Conservation (phyloP, 1,284 basidiomycete genomes). For the Ustilago esculenta region DNA sequence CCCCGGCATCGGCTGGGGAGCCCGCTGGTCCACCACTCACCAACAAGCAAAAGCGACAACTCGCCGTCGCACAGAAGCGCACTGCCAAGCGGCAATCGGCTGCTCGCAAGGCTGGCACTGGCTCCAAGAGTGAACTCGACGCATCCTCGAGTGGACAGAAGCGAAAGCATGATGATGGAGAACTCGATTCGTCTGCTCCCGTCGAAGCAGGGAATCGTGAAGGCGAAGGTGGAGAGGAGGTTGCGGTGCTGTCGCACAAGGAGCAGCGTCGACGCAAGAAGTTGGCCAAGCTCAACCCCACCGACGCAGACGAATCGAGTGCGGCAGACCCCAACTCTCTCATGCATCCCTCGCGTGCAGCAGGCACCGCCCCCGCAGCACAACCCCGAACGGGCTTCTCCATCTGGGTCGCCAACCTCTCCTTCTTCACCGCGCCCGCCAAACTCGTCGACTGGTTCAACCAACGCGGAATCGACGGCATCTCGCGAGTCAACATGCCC, state of each 20-base stretch:
- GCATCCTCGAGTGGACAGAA: neutral
- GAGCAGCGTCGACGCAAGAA: slow-evolving; percentile 58
- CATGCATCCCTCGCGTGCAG: slow-evolving; percentile 16
- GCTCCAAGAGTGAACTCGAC: no score
- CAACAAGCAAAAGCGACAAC: slow-evolving; percentile 58
- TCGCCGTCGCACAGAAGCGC: slow-evolving; percentile 42
- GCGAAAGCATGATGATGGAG: slow-evolving; percentile 74
- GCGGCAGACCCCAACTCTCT: slow-evolving; percentile 32
- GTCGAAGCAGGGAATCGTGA: no score
- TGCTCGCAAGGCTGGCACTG: slow-evolving; percentile 5
- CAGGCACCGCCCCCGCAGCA: slow-evolving; percentile 2
- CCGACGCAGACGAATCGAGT: slow-evolving; percentile 1
- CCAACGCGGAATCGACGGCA: slow-evolving; percentile 59
- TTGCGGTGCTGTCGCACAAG: slow-evolving; percentile 58
- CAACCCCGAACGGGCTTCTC: slow-evolving; percentile 73
- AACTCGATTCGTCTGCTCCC: no score
- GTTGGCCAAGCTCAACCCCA: slow-evolving; percentile 19
- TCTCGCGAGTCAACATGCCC: slow-evolving; percentile 72
- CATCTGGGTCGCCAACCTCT: slow-evolving; percentile 67
- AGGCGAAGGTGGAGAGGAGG: slow-evolving; percentile 67
- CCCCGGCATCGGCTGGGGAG: neutral
- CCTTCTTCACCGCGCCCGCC: slow-evolving; percentile 54
- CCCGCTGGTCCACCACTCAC: slow-evolving; percentile 32
- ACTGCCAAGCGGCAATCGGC: slow-evolving; percentile 37
- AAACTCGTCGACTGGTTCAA: slow-evolving; percentile 58